Evolutionary conservation across 2,329 filamentous ascomycete genomes (phyloP).

Genomic region (Calonectria pseudoturangicola): DNA sequence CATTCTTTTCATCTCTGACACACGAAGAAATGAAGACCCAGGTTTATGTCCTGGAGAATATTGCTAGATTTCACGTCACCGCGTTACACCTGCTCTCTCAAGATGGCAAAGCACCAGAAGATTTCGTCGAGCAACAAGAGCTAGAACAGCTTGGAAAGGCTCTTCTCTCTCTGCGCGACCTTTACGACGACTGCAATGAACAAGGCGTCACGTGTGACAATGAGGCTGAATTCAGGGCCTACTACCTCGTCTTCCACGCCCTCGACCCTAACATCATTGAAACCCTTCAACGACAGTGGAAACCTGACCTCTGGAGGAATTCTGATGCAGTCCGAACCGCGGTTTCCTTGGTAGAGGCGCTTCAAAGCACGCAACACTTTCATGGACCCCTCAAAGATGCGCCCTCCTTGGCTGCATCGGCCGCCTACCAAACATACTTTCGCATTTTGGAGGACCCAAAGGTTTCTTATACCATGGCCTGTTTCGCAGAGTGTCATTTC

Average conservation of each 20-base stretch:
- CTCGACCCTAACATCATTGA: conserved; percentile 74
- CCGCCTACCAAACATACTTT: conserved; percentile 74
- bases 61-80: conserved; percentile 80
- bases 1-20: conserved; percentile 78
- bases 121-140: conserved; percentile 81
- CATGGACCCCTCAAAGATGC: conserved; percentile 74
- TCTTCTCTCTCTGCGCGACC: conserved; percentile 78
- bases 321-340: conserved; percentile 77
- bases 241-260: conserved; percentile 78
- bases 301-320: conserved; percentile 71
- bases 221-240: conserved; percentile 80
- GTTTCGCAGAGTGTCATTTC: conserved; percentile 81
- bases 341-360: conserved; percentile 74
- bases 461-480: conserved; percentile 82
- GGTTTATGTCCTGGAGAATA: conserved; percentile 79
- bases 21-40: conserved; percentile 74
- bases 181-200: conserved; percentile 79
- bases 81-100: conserved; percentile 78
- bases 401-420: conserved; percentile 69
- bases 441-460: conserved; percentile 73
- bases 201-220: conserved; percentile 75
- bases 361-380: conserved; percentile 75
- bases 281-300: conserved; percentile 74
- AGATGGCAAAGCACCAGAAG: conserved; percentile 72
- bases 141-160: conserved; percentile 80